phyloP scores from a whole-genome alignment of 257 asterid species.

The Capsicum baccatum region DNA sequence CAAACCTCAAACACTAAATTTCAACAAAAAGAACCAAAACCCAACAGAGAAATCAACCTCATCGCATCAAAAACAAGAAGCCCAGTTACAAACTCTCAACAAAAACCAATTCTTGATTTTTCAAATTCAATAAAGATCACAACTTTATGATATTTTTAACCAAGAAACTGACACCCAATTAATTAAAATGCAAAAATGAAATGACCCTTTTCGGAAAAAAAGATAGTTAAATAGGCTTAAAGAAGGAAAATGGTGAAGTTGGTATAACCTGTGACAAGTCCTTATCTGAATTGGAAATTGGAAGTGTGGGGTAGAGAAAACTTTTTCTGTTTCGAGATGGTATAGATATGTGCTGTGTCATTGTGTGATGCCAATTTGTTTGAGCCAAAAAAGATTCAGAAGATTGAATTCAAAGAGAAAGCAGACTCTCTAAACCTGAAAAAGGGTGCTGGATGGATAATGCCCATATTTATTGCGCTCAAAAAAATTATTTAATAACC shows the following conservation, averaged over 20 bases:
- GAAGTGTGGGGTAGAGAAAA: conserved; percentile 32
- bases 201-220: neutral
- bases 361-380: conserved; percentile 28
- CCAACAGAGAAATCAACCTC: conserved; percentile 5
- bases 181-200: neutral
- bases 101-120: neutral
- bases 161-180: conserved; percentile 22
- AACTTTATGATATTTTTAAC: conserved; percentile 12
- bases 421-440: neutral
- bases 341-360: conserved; percentile 26
- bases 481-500: conserved; percentile 11
- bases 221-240: neutral
- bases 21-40: neutral
- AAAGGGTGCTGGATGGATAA: conserved; percentile 29
- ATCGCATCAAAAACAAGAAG: conserved; percentile 28
- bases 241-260: conserved; percentile 14
- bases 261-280: conserved; percentile 25
- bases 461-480: conserved; percentile 20
- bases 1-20: conserved; percentile 35
- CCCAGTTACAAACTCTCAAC: neutral
- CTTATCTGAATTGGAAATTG: conserved; percentile 30
- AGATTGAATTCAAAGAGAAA: conserved; percentile 9
- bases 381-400: conserved; percentile 23
- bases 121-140: neutral
- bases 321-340: neutral